Conservation (phyloP, 2,329 filamentous ascomycete species). For the Spiromastix sp. region DNA sequence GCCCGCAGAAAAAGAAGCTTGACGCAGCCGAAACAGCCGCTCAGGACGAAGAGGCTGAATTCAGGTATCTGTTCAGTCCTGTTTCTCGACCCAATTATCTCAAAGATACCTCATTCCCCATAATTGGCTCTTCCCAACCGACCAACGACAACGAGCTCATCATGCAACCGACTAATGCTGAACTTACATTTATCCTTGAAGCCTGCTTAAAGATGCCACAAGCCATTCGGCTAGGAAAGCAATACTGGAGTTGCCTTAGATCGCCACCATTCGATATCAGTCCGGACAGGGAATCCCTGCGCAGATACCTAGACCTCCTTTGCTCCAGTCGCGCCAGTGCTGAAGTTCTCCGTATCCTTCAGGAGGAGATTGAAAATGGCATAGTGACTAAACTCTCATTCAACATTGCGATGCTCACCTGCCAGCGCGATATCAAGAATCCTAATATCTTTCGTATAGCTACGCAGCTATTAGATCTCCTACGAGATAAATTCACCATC, state of each 20-base stretch:
- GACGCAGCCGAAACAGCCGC: no score
- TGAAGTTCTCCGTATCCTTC: slow-evolving; percentile 50
- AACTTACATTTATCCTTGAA: slow-evolving; percentile 59
- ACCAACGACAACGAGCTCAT: no score
- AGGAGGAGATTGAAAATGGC: slow-evolving; percentile 39
- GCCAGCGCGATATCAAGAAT: slow-evolving; percentile 68
- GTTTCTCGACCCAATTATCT: slow-evolving; percentile 25
- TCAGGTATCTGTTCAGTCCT: no score
- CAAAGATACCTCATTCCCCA: no score
- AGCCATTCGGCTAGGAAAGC: slow-evolving; percentile 50
- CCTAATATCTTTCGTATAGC: slow-evolving; percentile 56
- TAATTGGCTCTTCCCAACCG: no score
- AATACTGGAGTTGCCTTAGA: slow-evolving; percentile 71
- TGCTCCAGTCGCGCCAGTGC: slow-evolving; percentile 55
- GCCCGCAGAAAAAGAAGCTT: slow-evolving; percentile 20
- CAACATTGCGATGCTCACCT: slow-evolving; percentile 62
- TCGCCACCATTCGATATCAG: slow-evolving; percentile 41
- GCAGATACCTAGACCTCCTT: slow-evolving; percentile 57
- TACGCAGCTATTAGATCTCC: slow-evolving; percentile 53
- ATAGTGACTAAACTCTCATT: slow-evolving; percentile 42
- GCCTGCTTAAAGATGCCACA: slow-evolving; percentile 49
- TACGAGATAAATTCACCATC: slow-evolving; percentile 33
- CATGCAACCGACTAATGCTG: slow-evolving; percentile 38
- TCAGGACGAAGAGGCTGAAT: no score
- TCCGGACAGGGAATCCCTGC: slow-evolving; percentile 64